Conservation (phyloP, 495 filamentous ascomycete species). For the Penicilliopsis zonata region DNA sequence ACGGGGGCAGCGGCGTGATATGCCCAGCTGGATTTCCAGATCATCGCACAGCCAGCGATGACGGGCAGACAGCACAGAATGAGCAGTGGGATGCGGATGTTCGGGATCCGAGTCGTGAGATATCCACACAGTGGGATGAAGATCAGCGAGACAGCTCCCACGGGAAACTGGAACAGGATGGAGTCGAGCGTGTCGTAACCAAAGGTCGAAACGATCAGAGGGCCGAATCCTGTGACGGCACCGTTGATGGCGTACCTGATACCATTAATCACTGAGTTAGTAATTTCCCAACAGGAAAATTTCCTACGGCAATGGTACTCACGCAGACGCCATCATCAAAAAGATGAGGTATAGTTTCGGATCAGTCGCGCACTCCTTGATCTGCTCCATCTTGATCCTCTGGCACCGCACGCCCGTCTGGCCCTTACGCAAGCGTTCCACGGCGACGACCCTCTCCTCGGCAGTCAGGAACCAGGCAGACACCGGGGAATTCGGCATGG, state of each 20-base stretch:
- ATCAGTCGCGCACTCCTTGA: slow-evolving; percentile 36
- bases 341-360: slow-evolving; percentile 41
- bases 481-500: slow-evolving; percentile 39
- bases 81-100: slow-evolving; percentile 52
- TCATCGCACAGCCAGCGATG: slow-evolving; percentile 60
- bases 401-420: slow-evolving; percentile 43
- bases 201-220: slow-evolving; percentile 63
- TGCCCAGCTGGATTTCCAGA: slow-evolving; percentile 60
- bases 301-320: too few relatives aligned
- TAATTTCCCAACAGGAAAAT: neutral
- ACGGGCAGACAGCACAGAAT: slow-evolving; percentile 55
- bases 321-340: slow-evolving; percentile 46
- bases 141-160: slow-evolving; percentile 51
- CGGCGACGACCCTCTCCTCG: slow-evolving; percentile 38
- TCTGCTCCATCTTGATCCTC: slow-evolving; percentile 35
- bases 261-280: neutral
- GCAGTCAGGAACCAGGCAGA: slow-evolving; percentile 40
- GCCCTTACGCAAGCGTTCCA: slow-evolving; percentile 38
- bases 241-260: slow-evolving; percentile 58
- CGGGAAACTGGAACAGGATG: slow-evolving; percentile 62
- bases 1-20: slow-evolving; percentile 39
- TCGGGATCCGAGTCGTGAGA: slow-evolving; percentile 43
- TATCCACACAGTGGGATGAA: slow-evolving; percentile 54
- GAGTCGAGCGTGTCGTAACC: slow-evolving; percentile 53
- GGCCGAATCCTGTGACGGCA: slow-evolving; percentile 64